Base-by-base conservation (phyloP, 768 basidiomycete species). In the Tylopilus intermedius region DNA sequence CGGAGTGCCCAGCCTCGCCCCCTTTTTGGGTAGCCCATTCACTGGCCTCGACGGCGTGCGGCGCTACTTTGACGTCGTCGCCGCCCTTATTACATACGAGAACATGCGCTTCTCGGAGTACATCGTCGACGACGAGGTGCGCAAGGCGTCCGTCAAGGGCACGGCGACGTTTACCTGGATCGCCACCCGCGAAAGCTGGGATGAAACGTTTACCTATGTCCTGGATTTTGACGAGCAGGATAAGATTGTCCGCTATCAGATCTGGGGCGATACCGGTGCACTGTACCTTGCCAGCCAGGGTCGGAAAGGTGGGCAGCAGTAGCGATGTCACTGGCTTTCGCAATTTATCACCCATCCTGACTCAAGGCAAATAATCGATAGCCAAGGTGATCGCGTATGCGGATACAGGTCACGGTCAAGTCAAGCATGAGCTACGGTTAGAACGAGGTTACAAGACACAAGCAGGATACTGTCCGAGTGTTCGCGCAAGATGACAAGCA, bases 191-290 rank as follows among this genome's bases (percentile, higher is more conserved):
- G 71, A 84, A 62, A 73, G 72, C 45, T 86, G 84, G 84, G 67
- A 80, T 26, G 84, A 86, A 70, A 74, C 71, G 14, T 86, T 86
- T 58, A 67, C 72, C 8, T 84, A 84, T 58, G 71, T 77, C 15
- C 65, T 86, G 55, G 80, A 80, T 62, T 84, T 84, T 61, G 83
- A 84, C 50, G 72, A 79, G 22, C 74, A 76, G 27, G 61, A 67
- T 50, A 84, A 79, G 65, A 70, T 86, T n/a, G 71, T 71, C 22
- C 70, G 74, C 40, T 84, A 83, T 72, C 79, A 86, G 60, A 75
- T 86, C 2, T 86, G 84, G 83, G 81, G 80, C 10, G 84, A 86
- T 65, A 79, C 83, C 7, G 83, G 82, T 10, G 79, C 83, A 5
- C 76, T 80, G 9, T 83, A 82, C 65, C 72, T 85, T 13, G 83